Conservation (phyloP, 2,329 filamentous ascomycete genomes). For the Fusarium dimerum region DNA sequence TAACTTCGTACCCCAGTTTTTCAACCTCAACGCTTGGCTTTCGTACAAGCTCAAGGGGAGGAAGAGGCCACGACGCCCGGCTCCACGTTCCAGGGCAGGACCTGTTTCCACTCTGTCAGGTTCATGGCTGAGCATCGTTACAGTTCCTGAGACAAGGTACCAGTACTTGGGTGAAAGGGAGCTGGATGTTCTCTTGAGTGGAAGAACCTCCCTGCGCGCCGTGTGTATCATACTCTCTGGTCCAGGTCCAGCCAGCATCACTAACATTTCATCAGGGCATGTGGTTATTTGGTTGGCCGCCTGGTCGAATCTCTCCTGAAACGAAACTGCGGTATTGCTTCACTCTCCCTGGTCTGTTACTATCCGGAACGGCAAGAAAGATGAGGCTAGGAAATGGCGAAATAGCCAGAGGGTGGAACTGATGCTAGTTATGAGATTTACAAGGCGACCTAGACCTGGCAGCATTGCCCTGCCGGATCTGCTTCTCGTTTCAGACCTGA, state of each 20-base stretch:
- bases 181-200: neutral
- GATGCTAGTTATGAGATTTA: slow-evolving; percentile 12
- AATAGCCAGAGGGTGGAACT: neutral
- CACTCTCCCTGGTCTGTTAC: no score
- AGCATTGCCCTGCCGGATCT: slow-evolving; percentile 15
- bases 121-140: neutral
- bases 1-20: no score
- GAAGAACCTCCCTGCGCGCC: slow-evolving; percentile 4
- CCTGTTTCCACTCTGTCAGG: slow-evolving; percentile 5
- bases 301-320: no score
- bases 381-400: no score
- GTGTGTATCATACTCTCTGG: neutral
- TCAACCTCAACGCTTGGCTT: slow-evolving; percentile 18
- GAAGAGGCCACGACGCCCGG: neutral
- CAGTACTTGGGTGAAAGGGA: slow-evolving; percentile 12
- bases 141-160: slow-evolving; percentile 9
- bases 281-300: no score
- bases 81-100: neutral
- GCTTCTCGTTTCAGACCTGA: slow-evolving; percentile 27
- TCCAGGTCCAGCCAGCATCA: no score
- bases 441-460: slow-evolving; percentile 13
- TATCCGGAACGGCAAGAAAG: no score
- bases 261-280: no score
- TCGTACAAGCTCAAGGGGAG: slow-evolving; percentile 17
- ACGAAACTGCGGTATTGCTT: no score